Conservation (phyloP, 2,329 filamentous ascomycete genomes). For the Fusarium sp. region DNA sequence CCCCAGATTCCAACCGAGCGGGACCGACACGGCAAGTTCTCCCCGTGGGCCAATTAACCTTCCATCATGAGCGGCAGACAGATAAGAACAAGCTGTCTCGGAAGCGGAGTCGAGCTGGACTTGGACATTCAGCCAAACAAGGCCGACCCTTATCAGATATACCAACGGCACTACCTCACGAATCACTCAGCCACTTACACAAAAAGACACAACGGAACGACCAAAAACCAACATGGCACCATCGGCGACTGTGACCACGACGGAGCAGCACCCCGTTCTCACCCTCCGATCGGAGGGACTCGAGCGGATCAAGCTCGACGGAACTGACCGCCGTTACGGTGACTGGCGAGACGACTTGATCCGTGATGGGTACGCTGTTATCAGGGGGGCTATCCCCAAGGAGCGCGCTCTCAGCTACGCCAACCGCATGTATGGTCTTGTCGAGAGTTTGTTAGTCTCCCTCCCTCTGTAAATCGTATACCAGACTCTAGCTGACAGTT, state of each 20-base stretch:
- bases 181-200: background rate
- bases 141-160: background rate
- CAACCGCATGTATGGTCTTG: conserved; percentile 36
- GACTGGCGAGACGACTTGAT: conserved; percentile 39
- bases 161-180: background rate
- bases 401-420: conserved; percentile 37
- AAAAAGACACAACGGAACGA: background rate
- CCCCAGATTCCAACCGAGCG: background rate
- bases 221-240: conserved; percentile 6
- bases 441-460: conserved; percentile 41
- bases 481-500: background rate
- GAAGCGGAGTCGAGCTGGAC: background rate
- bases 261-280: conserved; percentile 27
- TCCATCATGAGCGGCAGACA: background rate
- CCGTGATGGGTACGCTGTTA: conserved; percentile 33
- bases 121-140: background rate
- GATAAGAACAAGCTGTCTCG: background rate
- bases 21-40: background rate
- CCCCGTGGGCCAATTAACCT: background rate
- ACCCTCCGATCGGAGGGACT: conserved; percentile 35
- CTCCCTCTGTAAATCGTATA: no score
- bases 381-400: conserved; percentile 34
- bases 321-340: conserved; percentile 31
- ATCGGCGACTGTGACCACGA: conserved; percentile 14
- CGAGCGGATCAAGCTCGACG: conserved; percentile 35